Evolutionary conservation across 1,284 basidiomycete genomes (phyloP), one percentile per base, ranked within the genome.

Genomic region (Sparassis latifolia): DNA sequence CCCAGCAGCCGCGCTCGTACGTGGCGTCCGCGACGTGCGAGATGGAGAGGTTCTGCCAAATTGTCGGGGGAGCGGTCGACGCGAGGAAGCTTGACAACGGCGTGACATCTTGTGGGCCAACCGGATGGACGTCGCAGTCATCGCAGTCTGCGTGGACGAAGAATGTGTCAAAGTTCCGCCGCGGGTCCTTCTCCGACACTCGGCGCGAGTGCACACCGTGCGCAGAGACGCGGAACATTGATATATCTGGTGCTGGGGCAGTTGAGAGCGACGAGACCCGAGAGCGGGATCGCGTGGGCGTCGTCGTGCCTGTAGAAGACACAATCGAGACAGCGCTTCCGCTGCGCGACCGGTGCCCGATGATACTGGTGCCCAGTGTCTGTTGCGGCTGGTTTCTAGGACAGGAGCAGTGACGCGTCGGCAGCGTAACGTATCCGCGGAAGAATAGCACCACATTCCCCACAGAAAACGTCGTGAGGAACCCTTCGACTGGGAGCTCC

Each of bases 1-100:
- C 86, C 89, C 89, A 92, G 5, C 78, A 75, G 27, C 88, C 88
- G 42, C 87, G 73, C 55, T 90, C 86, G 58, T 79, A 85, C 10
- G 70, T 73, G 10, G 80, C 69, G 52, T 86, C 80, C 7, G 71
- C 74, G n/a, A 79, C 70, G 44, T 75, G 72, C 33, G 78, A 66
- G 9, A 84, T 69, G 31, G 76, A 69, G 20, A 83, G 70, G 47
- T 77, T 76, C 53, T 73, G 72, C 80, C 84, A 86, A 39, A 66
- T 54, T 10, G 63, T 66, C 31, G 56, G 54, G 61, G 47, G 69
- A 50, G 50, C 57, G 50, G 51, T 67, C 6, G 67, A 56, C 9
- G 59, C 50, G 40, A 64, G 59, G 55, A 60, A 60, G 39, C 51
- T 58, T 20, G 58, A 55, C 55, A 39, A 66, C 58, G 50, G 56